These are phyloP conservation scores for Leishmania martiniquensis DNA, from an alignment of 208 protist species.

Conservation along the genomic window DNA sequence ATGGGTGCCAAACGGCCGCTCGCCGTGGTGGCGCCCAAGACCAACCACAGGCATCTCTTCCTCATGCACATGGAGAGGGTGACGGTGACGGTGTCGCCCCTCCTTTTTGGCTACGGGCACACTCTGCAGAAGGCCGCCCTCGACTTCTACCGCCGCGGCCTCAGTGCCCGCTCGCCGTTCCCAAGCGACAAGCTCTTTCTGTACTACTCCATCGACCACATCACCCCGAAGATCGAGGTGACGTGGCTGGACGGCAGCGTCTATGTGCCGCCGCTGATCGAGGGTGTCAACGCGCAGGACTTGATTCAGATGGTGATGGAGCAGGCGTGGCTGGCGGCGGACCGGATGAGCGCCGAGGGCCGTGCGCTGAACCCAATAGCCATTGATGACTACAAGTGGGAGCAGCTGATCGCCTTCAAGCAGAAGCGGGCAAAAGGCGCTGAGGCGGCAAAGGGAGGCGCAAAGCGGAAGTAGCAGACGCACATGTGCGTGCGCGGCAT, in stretches of 20 bases:
- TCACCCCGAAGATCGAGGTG: conserved; percentile 90
- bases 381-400: conserved; percentile 93
- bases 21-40: conserved; percentile 81
- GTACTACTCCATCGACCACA: conserved; percentile 85
- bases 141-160: conserved; percentile 89
- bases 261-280: conserved; percentile 86
- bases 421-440: conserved; percentile 83
- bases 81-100: conserved; percentile 81
- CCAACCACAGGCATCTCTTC: conserved; percentile 80
- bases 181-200: conserved; percentile 90
- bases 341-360: conserved; percentile 84
- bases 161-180: conserved; percentile 79
- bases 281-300: conserved; percentile 78
- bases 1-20: conserved; percentile 84
- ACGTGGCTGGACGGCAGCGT: conserved; percentile 88
- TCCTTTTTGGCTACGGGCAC: conserved; percentile 87
- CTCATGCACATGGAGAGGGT: conserved; percentile 93
- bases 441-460: conserved; percentile 34
- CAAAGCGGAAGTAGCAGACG: conserved; percentile 46
- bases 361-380: conserved; percentile 81
- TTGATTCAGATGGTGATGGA: conserved; percentile 94
- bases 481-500: neutral
- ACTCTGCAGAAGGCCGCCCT: conserved; percentile 83
- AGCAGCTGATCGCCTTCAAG: conserved; percentile 90
- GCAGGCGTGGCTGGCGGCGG: conserved; percentile 86